These are phyloP conservation scores for Hypoxylon subgilvum DNA, from an alignment of 495 filamentous ascomycete genomes.

Conservation along the genomic window DNA sequence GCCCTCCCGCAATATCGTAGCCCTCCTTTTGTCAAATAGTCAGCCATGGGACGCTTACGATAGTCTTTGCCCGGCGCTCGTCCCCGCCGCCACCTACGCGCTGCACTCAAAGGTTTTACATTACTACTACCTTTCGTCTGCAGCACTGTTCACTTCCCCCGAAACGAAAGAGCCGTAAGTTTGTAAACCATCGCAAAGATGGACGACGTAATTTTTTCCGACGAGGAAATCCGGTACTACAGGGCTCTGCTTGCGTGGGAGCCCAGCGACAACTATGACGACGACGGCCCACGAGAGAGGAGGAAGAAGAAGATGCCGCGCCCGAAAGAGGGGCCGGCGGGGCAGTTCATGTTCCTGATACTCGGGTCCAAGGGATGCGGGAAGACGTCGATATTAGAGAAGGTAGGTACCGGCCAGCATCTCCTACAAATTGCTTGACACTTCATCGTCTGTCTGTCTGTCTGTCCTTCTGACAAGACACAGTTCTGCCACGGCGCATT, in stretches of 20 bases:
- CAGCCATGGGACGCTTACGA: no score
- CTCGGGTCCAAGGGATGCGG: slow-evolving; percentile 49
- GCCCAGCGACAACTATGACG: slow-evolving; percentile 26
- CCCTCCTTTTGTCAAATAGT: slow-evolving; percentile 12
- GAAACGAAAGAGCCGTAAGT: no score
- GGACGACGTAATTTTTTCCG: slow-evolving; percentile 45
- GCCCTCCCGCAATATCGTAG: slow-evolving; percentile 12
- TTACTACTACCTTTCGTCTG: no score
- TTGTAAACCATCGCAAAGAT: slow-evolving; percentile 5
- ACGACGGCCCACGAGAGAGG: neutral
- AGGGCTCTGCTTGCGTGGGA: slow-evolving; percentile 52
- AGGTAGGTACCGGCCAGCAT: slow-evolving; percentile 33
- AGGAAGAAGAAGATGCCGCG: neutral
- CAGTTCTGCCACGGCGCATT: slow-evolving; percentile 46
- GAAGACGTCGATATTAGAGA: slow-evolving; percentile 51
- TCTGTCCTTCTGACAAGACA: neutral
- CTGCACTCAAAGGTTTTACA: no score
- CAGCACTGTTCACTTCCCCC: no score
- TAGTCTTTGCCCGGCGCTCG: no score
- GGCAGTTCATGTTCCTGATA: slow-evolving; percentile 50
- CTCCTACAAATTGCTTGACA: neutral
- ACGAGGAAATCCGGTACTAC: slow-evolving; percentile 52
- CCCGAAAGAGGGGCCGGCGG: slow-evolving; percentile 29
- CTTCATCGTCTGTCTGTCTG: neutral
- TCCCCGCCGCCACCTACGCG: no score